Evolutionary conservation across 139 green algal genomes (phyloP), one percentile per base, ranked within the genome.

Genomic region (Chlamydomonas schloesseri): DNA sequence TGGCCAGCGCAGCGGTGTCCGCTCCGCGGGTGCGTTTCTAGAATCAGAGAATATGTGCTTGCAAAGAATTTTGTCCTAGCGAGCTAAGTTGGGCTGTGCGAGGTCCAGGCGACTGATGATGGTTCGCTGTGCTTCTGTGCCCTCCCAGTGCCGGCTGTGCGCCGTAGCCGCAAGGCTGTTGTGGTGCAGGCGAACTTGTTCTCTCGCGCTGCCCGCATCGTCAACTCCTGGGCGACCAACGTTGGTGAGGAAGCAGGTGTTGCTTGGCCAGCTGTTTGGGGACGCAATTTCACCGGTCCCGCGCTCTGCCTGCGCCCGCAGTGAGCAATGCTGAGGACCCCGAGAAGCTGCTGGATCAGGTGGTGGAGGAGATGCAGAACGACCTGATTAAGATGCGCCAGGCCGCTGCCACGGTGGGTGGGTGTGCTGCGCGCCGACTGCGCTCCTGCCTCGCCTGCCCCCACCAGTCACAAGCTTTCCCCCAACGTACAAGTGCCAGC

Each of bases 351-450:
- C 90, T 99, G 81, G 98, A 99, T 53, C 94, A 98, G 91, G 96
- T 98, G 0, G 98, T 99, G 47, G 91, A 92, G 36, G 98, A 99
- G 83, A 99, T 99, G 97, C 96, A 99, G 91, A 91, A 93, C 70
- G 98, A 99, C 85, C 93, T 99, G 21, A 97, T 99, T 80, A 99
- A 98, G 87, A 97, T 99, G 95, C 92, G 98, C 17, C 98, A 99
- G 87, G 97, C 97, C 20, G 95, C 97, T 53, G 98, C 98, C 2
- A 95, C 99, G 94, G 95, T 97, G 82, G 33, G 89, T 34, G 9
- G 0, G 37, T 21, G 67, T 15, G 31, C 10, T 10, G 11, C n/a
- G 67, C 67, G 31, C 18, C n/a, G n/a, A n/a, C n/a, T n/a, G n/a
- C n/a, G n/a, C n/a, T n/a, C n/a, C n/a, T n/a, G n/a, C n/a, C n/a